Evolutionary conservation across 1,284 basidiomycete species (phyloP), one percentile per base, ranked within the genome.

Genomic region (Trichosporon sp.): DNA sequence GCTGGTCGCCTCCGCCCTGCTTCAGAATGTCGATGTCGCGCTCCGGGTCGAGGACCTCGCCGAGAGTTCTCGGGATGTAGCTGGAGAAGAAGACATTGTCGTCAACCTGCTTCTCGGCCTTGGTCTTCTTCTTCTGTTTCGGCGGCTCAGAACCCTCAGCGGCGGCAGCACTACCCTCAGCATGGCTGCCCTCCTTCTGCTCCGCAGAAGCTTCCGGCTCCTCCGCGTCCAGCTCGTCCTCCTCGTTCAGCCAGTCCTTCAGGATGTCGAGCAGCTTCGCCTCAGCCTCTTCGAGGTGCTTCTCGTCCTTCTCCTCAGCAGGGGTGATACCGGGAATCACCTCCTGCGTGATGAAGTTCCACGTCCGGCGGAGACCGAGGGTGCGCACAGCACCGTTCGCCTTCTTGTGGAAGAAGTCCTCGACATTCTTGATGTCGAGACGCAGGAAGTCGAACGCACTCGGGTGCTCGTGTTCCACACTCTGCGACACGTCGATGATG

Each of bases 401-500:
- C 26, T 90, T 88, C 73, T 90, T 87, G 1, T 88, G 86, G 82
- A 98, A 99, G 83, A 93, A 99, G 54, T 94, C 94, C 75, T 98
- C 95, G 51, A 96, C 87, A 81, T 99, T 98, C 76, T 90, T 90
- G 66, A 99, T 88, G 83, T 99, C 97, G 54, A 88, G 90, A 37
- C 96, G 91, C 64, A 99, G 87, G 84, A 99, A 99, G 83, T 99
- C 96, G 80, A 94, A 97, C 0, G 95, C 94, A 48, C 91, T 88
- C 0, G 96, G 96, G 79, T 99, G 97, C 83, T 99, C 96, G 79
- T 98, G 96, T 80, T 99, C 97, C 56, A 99, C 96, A 69, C 93
- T 95, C 84, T 99, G 97, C 2, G 94, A 97, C 72, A 99, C 97
- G 82, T 99, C 97, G 84, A 99, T 99, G 79, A 99, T 92, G 85